Evolutionary conservation across 805 yeast genomes (phyloP), one percentile per base, ranked within the genome.

Genomic region (Kluyveromyces nonfermentans): DNA sequence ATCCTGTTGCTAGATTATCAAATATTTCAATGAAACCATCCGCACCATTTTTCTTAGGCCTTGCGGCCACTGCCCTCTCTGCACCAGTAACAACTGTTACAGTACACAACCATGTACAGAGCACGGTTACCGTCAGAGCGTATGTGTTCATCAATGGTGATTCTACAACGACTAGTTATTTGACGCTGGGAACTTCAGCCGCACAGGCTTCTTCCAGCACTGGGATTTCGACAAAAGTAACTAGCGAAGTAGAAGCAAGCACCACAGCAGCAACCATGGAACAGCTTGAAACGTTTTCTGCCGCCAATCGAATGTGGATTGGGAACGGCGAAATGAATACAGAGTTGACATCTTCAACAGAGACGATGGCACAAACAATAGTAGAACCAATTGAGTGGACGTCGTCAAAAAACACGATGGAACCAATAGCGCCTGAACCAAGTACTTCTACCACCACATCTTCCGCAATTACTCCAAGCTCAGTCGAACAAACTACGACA

Each of bases 1-100:
- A 25, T 6, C 7, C 9, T 10, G 30, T 10, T 25, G 12, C 30
- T 6, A 2, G 12, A 25, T 14, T 25, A 25, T 6, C 9, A 14
- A 25, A 3, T 33, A 14, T 21, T 8, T 10, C 6, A 20, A 38
- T 38, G 41, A 38, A 28, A 33, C 33, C 31, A 3, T 38, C 41
- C 7, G 16, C 30, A 9, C 21, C 22, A 21, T 14, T 33, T 38
- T 22, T 38, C 12, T 30, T 38, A 5, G 16, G 34, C 14, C 20
- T 38, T 5, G 41, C 41, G 18, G 41, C 41, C 16, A 18, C 41
- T 5, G 34, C 34, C 4, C 10, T 20, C 10, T 33, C 41, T 19
- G 41, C 41, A 4, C 41, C 41, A 15, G 33, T 38, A 4, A 34
- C 41, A 12, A 38, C 41, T 28, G 41, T 38, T 17, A 38, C 41